Conservation (phyloP, 1,139 yeast species). For the Yamadazyma sp. region DNA sequence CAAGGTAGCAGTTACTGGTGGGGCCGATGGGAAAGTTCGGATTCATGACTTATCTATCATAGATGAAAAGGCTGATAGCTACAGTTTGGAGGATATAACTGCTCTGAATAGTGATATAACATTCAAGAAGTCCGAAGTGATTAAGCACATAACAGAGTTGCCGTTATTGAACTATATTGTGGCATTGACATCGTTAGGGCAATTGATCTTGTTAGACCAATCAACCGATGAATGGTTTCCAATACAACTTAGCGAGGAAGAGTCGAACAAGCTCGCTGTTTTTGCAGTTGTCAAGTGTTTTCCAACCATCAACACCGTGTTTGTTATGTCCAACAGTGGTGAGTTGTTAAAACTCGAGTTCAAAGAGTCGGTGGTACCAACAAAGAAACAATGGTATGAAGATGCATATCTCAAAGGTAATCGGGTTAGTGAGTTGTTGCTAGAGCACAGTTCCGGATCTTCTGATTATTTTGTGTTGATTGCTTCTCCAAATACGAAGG, state of each 20-base stretch:
- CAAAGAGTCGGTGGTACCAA: conserved; percentile 17
- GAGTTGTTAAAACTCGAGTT: conserved; percentile 48
- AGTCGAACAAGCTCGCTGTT: conserved; percentile 31
- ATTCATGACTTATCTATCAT: conserved; percentile 49
- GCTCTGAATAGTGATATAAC: conserved; percentile 19
- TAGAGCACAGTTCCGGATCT: conserved; percentile 15
- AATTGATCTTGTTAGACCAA: conserved; percentile 36
- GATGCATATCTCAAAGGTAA: conserved; percentile 21
- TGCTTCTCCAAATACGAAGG: conserved; percentile 70
- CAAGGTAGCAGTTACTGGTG: conserved; percentile 69
- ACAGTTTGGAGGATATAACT: conserved; percentile 33
- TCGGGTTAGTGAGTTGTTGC: conserved; percentile 58
- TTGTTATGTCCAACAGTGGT: conserved; percentile 56
- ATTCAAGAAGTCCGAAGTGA: conserved; percentile 50
- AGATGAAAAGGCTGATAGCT: conserved; percentile 13
- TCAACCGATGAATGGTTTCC: conserved; percentile 14
- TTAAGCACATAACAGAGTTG: conserved; percentile 60
- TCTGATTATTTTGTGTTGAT: conserved; percentile 35
- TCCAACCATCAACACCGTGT: conserved; percentile 34
- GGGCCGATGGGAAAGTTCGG: conserved; percentile 83
- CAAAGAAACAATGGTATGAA: conserved; percentile 21
- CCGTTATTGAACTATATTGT: conserved; percentile 39
- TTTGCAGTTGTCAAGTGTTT: conserved; percentile 56
- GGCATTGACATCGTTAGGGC: conserved; percentile 64
- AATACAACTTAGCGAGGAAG: conserved; percentile 32